Percentiles rank a stretch among this genome's conserved stretches.
Evolutionary conservation across 202 grass and related monocot species (phyloP).

Genomic region (Eragrostis tef): DNA sequence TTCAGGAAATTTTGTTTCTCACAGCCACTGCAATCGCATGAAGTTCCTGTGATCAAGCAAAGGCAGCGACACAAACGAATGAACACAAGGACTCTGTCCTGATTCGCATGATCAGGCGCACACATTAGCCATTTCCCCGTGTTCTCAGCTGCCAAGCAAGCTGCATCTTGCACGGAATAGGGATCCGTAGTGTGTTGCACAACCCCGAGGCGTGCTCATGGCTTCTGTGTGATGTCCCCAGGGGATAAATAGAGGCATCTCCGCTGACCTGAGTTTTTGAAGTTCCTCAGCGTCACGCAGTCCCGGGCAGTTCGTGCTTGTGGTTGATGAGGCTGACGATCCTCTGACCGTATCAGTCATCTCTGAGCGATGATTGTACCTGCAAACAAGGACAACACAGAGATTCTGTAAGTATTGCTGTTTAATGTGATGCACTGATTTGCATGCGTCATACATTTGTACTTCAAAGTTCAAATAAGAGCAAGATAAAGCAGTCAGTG

Average conservation of each 20-base stretch:
- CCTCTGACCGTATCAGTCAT: neutral
- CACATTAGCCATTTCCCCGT: conserved; percentile 51
- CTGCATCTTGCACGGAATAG: neutral
- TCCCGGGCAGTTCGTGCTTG: neutral
- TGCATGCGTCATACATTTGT: neutral
- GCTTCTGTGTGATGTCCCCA: conserved; percentile 44
- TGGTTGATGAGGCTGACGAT: neutral
- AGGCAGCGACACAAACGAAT: neutral
- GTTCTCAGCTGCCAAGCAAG: conserved; percentile 55
- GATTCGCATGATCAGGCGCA: conserved; percentile 42
- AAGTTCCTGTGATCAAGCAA: conserved; percentile 35
- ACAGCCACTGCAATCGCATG: neutral
- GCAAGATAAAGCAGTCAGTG: neutral
- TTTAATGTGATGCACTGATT: neutral
- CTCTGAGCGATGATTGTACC: neutral
- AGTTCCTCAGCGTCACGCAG: neutral
- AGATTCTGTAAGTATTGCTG: conserved; percentile 28
- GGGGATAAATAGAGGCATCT: conserved; percentile 30
- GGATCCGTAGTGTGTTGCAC: neutral
- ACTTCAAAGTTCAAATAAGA: neutral
- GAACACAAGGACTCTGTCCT: neutral
- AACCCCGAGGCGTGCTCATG: conserved; percentile 21
- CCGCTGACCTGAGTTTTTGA: neutral
- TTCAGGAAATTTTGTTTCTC: neutral
- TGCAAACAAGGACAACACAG: neutral